These are phyloP conservation scores for Verticillium nonalfalfae DNA, from an alignment of 2,329 filamentous ascomycete species.

Conservation along the genomic window DNA sequence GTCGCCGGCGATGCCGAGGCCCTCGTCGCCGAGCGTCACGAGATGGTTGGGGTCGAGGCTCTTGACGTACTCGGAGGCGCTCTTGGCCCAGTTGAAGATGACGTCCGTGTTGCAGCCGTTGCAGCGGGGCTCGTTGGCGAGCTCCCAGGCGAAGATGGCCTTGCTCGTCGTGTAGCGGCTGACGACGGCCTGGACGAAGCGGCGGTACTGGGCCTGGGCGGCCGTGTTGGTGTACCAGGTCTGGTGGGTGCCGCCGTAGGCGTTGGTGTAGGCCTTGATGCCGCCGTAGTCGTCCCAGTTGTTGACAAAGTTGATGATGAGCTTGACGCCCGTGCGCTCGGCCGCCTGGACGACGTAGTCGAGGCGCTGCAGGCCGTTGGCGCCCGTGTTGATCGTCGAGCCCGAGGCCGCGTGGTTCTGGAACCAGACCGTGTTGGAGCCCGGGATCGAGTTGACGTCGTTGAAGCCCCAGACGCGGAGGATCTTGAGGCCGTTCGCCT, in stretches of 20 bases:
- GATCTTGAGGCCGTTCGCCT: constrained; percentile 46
- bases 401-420: constrained; percentile 41
- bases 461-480: constrained; percentile 58
- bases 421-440: constrained; percentile 36
- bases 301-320: constrained; percentile 62
- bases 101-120: constrained; percentile 50
- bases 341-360: constrained; percentile 57
- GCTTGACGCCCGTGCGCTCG: constrained; percentile 52
- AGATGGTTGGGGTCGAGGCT: constrained; percentile 55
- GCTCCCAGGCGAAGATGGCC: constrained; percentile 48
- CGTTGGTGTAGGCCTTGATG: constrained; percentile 52
- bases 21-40: constrained; percentile 57
- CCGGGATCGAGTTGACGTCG: constrained; percentile 38
- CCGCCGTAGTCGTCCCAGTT: constrained; percentile 65
- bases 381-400: constrained; percentile 54
- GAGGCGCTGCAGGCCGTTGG: constrained; percentile 52
- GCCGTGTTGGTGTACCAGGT: constrained; percentile 50
- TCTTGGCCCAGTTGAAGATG: constrained; percentile 54
- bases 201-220: constrained; percentile 48
- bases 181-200: constrained; percentile 42
- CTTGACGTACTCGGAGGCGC: constrained; percentile 57
- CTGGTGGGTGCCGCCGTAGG: constrained; percentile 47
- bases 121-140: constrained; percentile 54
- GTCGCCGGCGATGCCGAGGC: constrained; percentile 40
- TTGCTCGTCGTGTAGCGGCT: constrained; percentile 38